Percentiles rank a stretch among this genome's conserved stretches.
Evolutionary conservation across 495 filamentous ascomycete genomes (phyloP).

Genomic region (Aspergillus avenaceus): DNA sequence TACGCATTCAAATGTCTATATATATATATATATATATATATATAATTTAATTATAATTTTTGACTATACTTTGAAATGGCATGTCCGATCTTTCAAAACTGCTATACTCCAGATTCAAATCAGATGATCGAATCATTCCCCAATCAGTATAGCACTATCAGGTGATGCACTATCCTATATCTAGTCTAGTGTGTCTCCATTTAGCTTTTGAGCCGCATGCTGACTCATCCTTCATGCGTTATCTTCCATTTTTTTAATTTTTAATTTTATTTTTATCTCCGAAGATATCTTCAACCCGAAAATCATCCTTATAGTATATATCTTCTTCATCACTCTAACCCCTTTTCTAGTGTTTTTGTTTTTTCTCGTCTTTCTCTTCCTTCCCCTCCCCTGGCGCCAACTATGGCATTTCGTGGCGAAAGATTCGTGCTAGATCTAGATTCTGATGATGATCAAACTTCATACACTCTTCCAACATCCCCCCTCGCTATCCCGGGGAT

Average conservation of each 20-base stretch:
- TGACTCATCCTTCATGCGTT: slow-evolving; percentile 12
- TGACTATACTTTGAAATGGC: too few species aligned
- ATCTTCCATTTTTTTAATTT: too few species aligned
- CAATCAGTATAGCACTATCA: slow-evolving; percentile 15
- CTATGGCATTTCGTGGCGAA: slow-evolving; percentile 57
- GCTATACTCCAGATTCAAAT: slow-evolving; percentile 5
- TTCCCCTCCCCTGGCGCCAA: slow-evolving; percentile 10
- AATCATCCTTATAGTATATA: too few species aligned
- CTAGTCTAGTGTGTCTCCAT: slow-evolving; percentile 22
- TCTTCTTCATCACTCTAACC: too few species aligned
- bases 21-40: too few species aligned
- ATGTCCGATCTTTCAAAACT: too few species aligned
- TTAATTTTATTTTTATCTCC: slow-evolving; percentile 27
- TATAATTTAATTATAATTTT: too few species aligned
- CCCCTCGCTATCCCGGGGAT: slow-evolving; percentile 40
- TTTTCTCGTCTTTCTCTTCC: too few species aligned
- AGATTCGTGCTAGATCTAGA: slow-evolving; percentile 55
- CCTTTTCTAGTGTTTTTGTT: too few species aligned
- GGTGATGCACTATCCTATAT: slow-evolving; percentile 14
- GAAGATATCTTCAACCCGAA: slow-evolving; percentile 3
- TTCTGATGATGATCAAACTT: slow-evolving; percentile 31
- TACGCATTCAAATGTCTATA: too few species aligned
- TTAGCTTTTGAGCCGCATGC: slow-evolving; percentile 46
- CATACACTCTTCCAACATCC: slow-evolving; percentile 14
- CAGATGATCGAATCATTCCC: slow-evolving; percentile 19